Base-by-base conservation (phyloP, 169 alveolate species). In the Cryptosporidium viatorum region DNA sequence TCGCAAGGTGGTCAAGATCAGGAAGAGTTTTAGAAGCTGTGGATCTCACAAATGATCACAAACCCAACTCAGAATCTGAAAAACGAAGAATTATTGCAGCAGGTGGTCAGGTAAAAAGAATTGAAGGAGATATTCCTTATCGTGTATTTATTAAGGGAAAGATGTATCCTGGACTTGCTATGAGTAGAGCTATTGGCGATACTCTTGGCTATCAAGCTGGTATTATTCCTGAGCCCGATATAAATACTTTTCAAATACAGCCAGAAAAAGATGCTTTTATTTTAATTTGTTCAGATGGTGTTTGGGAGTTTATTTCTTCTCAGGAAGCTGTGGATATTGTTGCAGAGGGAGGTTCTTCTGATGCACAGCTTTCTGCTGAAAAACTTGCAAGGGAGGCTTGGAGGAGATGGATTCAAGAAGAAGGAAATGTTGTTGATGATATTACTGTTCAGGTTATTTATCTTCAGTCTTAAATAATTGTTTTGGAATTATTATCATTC, bases 121-220 rank as follows among this genome's bases (percentile, higher is more conserved):
- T 94, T 29, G 95, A 93, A 37, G 95, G 96, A 33, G 96, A 93
- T 84, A 92, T 92, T n/a, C 96, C 97, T 26, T 85, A 91, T 71
- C 91, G 98, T 65, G 97, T 96, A 26, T 96, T 94, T 86, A 93
- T 93, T 50, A 94, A 93, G 80, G 93, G 93, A 55, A 91, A 91
- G 70, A 84, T 92, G 71, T 93, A 91, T 69, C 97, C 97, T 26
- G 98, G 98, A 6, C 91, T 96, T 73, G 97, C 98, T 9, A 95
- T 96, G 98, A 93, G 96, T 37, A 93, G 98, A 65, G 94, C 97
- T 58, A 91, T 96, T 26, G 98, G 98, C 1, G 98, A 96, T 84
- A 87, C 93, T 51, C 85, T 95, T n/a, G 97, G 96, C 2, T 92
- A 94, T 48, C 87, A 93, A 35, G 94, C 94, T 9, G 98, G 98